Percentiles rank a stretch among this genome's conserved stretches.
Conservation (phyloP, 768 basidiomycete genomes). For the Boletus subcaerulescens region DNA sequence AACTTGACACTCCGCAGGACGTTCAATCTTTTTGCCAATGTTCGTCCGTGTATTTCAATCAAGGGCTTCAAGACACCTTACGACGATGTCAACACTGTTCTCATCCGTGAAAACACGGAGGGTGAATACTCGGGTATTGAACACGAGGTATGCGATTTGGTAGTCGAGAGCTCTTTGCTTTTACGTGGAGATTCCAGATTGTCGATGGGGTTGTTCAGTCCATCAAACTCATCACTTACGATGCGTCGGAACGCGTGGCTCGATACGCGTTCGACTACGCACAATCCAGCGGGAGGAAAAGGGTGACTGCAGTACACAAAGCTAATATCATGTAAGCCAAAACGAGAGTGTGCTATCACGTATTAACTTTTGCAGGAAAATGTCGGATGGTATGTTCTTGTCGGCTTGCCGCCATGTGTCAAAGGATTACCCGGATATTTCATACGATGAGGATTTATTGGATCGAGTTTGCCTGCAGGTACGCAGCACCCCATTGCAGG, state of each 20-base stretch:
- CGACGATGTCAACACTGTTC: slow-evolving; percentile 95
- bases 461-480: slow-evolving; percentile 96
- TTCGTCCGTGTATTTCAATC: slow-evolving; percentile 94
- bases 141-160: slow-evolving; percentile 69
- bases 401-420: slow-evolving; percentile 95
- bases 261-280: slow-evolving; percentile 99
- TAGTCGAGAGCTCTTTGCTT: not conserved
- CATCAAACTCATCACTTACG: slow-evolving; percentile 99
- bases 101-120: slow-evolving; percentile 99
- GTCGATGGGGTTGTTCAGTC: slow-evolving; percentile 98
- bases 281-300: slow-evolving; percentile 77
- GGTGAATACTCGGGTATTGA: slow-evolving; percentile 99
- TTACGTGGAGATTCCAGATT: slow-evolving; percentile 47
- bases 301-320: slow-evolving; percentile 99
- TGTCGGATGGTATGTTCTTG: slow-evolving; percentile 99
- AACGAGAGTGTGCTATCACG: not conserved
- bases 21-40: slow-evolving; percentile 98
- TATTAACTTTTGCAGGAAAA: slow-evolving; percentile 68
- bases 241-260: slow-evolving; percentile 97
- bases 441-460: slow-evolving; percentile 95
- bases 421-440: slow-evolving; percentile 90
- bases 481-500: slow-evolving; percentile 10
- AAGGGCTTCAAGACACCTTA: slow-evolving; percentile 98
- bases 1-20: slow-evolving; percentile 96
- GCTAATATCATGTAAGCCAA: slow-evolving; percentile 92